Evolutionary conservation across 331 rosid genomes (phyloP), one percentile per base, ranked within the genome.

Genomic region (Saraca asoca): DNA sequence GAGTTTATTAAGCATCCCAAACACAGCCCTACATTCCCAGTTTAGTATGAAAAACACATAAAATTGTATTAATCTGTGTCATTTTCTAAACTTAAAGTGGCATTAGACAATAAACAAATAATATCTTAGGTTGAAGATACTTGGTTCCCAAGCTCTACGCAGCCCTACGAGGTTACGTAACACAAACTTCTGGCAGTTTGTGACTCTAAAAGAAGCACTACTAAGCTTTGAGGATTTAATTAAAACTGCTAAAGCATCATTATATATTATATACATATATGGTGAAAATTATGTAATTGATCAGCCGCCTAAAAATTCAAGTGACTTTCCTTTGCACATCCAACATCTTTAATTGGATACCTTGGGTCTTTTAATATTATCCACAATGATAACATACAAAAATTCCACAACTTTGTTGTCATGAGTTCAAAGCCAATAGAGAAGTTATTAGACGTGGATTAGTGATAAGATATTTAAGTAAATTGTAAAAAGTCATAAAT

Each of bases 321-420:
- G 52, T 34, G 4, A 18, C 42, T 62, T 75, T 65, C 42, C 33
- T 56, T 19, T 58, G 70, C 82, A 72, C 85, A 39, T 76, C 64
- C 71, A 18, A 38, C 79, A 72, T 53, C 51, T 64, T 68, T 46
- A 45, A 76, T 72, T 67, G 85, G 85, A 57, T 75, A 69, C 39
- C 66, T 31, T 39, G 24, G 12, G 31, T 57, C 53, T 38, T n/a
- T 51, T 54, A 75, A 63, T 63, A 62, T 76, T 63, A 68, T 45
- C 71, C 67, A 51, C 70, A 76, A 43, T 58, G 53, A 78, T 73
- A 68, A 33, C 19, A 49, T 55, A 68, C 33, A 72, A 76, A 66
- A 67, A 14, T 80, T 51, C 44, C 38, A 62, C 71, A 41, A 9
- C 8, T 45, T 49, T 29, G 51, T 31, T 65, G 37, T 41, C n/a